Base-by-base conservation (phyloP, 257 asterid species). In the Vinca minor region DNA sequence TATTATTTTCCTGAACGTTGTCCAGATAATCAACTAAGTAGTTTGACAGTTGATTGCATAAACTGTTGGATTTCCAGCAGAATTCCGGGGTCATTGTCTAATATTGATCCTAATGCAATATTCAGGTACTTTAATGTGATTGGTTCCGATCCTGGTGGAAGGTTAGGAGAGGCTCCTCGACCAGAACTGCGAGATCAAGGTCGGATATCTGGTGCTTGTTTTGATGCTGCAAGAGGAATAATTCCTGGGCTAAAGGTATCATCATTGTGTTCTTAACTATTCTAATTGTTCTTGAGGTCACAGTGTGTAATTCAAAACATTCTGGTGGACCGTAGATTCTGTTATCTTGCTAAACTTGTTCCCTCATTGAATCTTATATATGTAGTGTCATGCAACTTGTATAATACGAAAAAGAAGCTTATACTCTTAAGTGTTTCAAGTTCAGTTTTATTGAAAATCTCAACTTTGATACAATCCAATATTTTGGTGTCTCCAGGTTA, bases 131-230 rank as follows among this genome's bases (percentile, higher is more conserved):
- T 90, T 81, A 90, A 90, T 21, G 97, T 90, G 78, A 90, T 90
- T 59, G 97, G 97, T 25, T 90, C 96, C 0, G 97, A 87, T 62
- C 97, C 92, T 21, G 95, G 82, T 59, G 95, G 95, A 57, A 73
- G 89, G 70, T 69, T 88, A 7, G 98, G 98, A 61, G 96, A 91
- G 77, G 89, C 96, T 48, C 97, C 97, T n/a, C 78, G 87, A 14
- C 96, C 97, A 12, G 96, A 87, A 69, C 64, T 90, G 64, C 85
- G 97, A 1, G 97, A 90, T 29, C 97, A 90, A 78, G 97, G 97
- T 44, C 81, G 96, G 69, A 90, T 90, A 70, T 90, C 97, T 1
- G 97, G 97, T 29, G 97, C 97, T 73, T 90, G 96, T 74, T 90
- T 90, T 59, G 97, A 90, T 80, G 97, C 97, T 55, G 97, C 97